Evolutionary conservation across 148 eudicot species (phyloP).

Genomic region (Camellia japonica): DNA sequence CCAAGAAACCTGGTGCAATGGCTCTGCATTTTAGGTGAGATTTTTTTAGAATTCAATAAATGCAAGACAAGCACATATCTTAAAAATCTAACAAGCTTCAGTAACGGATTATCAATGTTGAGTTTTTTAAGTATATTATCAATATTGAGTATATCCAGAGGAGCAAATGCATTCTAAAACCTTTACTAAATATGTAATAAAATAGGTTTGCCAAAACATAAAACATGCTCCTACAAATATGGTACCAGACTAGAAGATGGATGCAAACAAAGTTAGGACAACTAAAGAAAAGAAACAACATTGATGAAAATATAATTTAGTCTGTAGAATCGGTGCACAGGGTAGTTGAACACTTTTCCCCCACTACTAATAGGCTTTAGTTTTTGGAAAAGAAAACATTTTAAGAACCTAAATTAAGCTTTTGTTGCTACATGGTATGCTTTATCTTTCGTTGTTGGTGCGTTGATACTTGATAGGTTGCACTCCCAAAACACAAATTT

Average conservation of each 20-base stretch:
- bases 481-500: not conserved
- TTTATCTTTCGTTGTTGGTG: not conserved
- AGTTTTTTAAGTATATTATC: not conserved
- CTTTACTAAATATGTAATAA: not conserved
- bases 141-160: not conserved
- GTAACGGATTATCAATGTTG: not conserved
- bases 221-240: not conserved
- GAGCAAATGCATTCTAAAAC: not conserved
- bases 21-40: constrained; percentile 45
- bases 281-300: constrained; percentile 7
- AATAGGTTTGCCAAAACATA: not conserved
- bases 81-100: not conserved
- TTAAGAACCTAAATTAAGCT: not conserved
- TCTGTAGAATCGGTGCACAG: too few relatives aligned
- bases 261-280: not conserved
- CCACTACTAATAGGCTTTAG: not conserved
- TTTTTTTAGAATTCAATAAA: constrained; percentile 2
- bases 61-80: constrained; percentile 14
- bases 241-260: constrained; percentile 2
- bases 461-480: not conserved
- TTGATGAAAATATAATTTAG: not conserved
- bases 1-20: constrained; percentile 75
- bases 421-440: not conserved
- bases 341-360: not conserved
- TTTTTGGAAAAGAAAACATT: not conserved